Evolutionary conservation across 2,329 filamentous ascomycete genomes (phyloP).

Genomic region (Ascochyta koolunga): DNA sequence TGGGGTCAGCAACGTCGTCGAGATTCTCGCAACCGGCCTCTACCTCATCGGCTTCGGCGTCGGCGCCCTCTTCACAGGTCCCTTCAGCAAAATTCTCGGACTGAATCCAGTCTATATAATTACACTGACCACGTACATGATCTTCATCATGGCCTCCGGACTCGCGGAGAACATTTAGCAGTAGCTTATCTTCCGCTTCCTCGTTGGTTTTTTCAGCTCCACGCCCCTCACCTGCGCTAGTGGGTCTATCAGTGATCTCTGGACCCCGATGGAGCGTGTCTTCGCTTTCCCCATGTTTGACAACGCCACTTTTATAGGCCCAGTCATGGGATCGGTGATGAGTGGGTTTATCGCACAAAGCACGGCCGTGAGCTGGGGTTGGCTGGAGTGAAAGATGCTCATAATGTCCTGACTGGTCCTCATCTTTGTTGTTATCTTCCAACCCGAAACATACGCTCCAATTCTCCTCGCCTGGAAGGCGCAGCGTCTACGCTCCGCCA

Average conservation of each 20-base stretch:
- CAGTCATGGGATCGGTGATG: conserved; percentile 54
- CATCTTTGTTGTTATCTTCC: conserved; percentile 20
- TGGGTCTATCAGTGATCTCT: conserved; percentile 28
- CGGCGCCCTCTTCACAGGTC: conserved; percentile 46
- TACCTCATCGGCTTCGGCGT: conserved; percentile 58
- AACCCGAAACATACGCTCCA: conserved; percentile 31
- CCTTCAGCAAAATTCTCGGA: conserved; percentile 56
- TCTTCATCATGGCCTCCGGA: conserved; percentile 41
- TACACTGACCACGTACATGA: conserved; percentile 35
- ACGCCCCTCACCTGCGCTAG: conserved; percentile 32
- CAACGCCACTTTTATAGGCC: conserved; percentile 23
- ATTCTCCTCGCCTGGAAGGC: conserved; percentile 44
- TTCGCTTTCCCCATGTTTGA: conserved; percentile 38
- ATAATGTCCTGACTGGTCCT: conserved; percentile 29
- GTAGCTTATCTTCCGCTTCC: conserved; percentile 56
- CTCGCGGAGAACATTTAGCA: conserved; percentile 55
- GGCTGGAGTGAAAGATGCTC: conserved; percentile 35
- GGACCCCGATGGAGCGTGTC: conserved; percentile 27
- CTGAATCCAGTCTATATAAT: conserved; percentile 46
- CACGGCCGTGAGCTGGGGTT: conserved; percentile 30
- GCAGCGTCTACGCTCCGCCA: conserved; percentile 33
- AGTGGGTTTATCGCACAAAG: conserved; percentile 31
- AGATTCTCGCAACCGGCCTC: conserved; percentile 55
- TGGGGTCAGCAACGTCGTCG: conserved; percentile 50
- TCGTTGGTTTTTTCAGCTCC: conserved; percentile 56